Evolutionary conservation across 495 filamentous ascomycete genomes (phyloP), one percentile per base, ranked within the genome.

Genomic region (Neurospora tetraspora): DNA sequence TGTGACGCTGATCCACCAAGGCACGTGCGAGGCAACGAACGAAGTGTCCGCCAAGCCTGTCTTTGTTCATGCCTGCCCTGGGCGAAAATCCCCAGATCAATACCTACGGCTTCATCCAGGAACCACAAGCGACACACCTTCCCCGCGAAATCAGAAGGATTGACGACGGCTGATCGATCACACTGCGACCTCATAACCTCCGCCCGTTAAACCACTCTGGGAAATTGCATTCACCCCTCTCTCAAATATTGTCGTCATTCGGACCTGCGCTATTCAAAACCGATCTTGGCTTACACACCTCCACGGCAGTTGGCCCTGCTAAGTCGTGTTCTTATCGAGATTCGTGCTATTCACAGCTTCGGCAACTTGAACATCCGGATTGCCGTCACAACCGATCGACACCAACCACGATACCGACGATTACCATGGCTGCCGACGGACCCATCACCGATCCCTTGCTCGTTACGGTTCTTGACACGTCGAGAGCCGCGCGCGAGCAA

Each of bases 381-480:
- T 43, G 69, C 27, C 69, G 38, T 23, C 69, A 47, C 42, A 31
- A 39, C 36, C 23, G 69, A 45, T 16, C 14, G 69, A 70, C 18
- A 43, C 5, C 23, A 36, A 70, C 42, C 39, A 34, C 38, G 11
- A 42, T 34, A 61, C 23, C 39, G 27, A n/a, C 42, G 23, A 61
- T 65, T 61, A 68, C 74, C 74, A 87, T 87, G 84, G 76, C 81
- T 39, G 76, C 80, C 74, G 82, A 88, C 77, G 85, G 88, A 42
- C 87, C 91, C 76, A 88, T 96, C 74, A 89, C 88, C 38, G 92
- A 96, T 78, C 83, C 90, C 16, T 85, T 87, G 53, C 88, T 97
- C 27, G 81, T 85, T 68, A 86, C 90, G n/a, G 93, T 93, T 71
- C 86, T 97, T 39, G 84, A 89, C 36, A 86, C 90, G 31, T 93